Evolutionary conservation across 768 basidiomycete genomes (phyloP).

Genomic region (Leccinellum luteum): DNA sequence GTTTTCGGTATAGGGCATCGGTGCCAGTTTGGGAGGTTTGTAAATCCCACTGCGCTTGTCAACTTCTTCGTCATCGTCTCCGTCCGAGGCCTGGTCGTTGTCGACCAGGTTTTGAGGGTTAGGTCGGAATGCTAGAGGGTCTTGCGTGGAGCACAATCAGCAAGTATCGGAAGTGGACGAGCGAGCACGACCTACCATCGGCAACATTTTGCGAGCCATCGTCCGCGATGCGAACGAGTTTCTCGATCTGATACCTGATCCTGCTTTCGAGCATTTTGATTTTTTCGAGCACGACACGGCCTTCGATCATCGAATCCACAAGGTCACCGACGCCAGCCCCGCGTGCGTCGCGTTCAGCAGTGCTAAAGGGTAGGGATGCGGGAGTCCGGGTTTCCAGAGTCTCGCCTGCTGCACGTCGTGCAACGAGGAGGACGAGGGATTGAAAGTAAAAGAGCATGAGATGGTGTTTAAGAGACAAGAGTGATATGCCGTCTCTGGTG

Average conservation of each 20-base stretch:
- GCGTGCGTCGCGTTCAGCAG: slow-evolving; percentile 47
- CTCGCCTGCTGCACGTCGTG: slow-evolving; percentile 69
- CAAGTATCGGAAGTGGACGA: neutral
- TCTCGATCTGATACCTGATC: slow-evolving; percentile 95
- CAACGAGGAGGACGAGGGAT: slow-evolving; percentile 68
- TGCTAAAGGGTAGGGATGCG: slow-evolving; percentile 51
- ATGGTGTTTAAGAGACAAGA: slow-evolving; percentile 86
- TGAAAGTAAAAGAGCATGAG: slow-evolving; percentile 83
- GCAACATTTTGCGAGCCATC: slow-evolving; percentile 46
- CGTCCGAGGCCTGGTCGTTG: slow-evolving; percentile 34
- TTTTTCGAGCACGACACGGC: slow-evolving; percentile 85
- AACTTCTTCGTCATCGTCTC: slow-evolving; percentile 15
- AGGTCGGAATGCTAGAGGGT: slow-evolving; percentile 89
- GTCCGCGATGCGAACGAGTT: slow-evolving; percentile 76
- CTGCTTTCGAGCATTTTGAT: slow-evolving; percentile 77
- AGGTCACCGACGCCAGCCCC: slow-evolving; percentile 68
- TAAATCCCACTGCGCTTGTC: slow-evolving; percentile 55
- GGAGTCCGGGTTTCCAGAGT: slow-evolving; percentile 51
- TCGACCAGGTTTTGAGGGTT: slow-evolving; percentile 75
- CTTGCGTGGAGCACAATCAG: slow-evolving; percentile 38
- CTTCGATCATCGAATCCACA: slow-evolving; percentile 76
- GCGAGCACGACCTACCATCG: slow-evolving; percentile 51
- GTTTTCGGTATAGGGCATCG: slow-evolving; percentile 77
- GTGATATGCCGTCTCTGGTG: slow-evolving; percentile 79
- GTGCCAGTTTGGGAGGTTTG: slow-evolving; percentile 84